Evolutionary conservation across 2,329 filamentous ascomycete genomes (phyloP).

Genomic region (Claviceps fusiformis): DNA sequence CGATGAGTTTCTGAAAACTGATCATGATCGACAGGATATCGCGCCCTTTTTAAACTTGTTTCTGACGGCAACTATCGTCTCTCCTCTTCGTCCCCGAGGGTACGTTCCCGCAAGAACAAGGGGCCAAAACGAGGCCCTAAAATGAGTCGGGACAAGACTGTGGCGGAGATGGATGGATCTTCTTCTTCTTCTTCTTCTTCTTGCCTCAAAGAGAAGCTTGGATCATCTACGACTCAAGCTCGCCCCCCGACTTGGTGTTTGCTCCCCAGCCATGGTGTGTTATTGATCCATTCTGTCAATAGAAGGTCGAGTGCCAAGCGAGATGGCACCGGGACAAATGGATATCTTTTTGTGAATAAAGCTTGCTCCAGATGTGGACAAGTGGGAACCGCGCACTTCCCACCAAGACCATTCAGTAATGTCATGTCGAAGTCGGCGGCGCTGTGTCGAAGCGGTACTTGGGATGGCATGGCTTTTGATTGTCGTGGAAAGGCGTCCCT

Average conservation of each 20-base stretch:
- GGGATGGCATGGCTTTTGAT: too few species aligned
- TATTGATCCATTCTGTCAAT: slow-evolving; percentile 2
- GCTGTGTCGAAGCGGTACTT: too few species aligned
- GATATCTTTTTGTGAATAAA: background rate
- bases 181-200: too few species aligned
- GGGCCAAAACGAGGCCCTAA: too few species aligned
- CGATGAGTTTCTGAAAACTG: background rate
- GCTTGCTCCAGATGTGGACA: background rate
- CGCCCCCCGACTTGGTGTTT: too few species aligned
- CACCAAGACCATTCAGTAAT: too few species aligned
- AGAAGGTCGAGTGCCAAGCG: background rate
- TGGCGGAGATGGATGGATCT: background rate
- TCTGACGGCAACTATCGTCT: background rate
- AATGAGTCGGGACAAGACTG: background rate
- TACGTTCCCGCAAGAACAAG: too few species aligned
- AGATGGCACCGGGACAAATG: background rate
- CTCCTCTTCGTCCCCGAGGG: background rate
- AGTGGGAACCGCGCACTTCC: background rate
- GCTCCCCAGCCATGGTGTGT: background rate
- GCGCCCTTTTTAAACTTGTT: background rate
- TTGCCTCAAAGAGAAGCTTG: background rate
- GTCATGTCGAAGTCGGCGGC: background rate
- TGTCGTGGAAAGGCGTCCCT: too few species aligned
- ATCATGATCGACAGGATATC: background rate
- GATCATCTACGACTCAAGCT: background rate